Evolutionary conservation across 345 rosid species (phyloP).

Genomic region (Microthlaspi erraticum): DNA sequence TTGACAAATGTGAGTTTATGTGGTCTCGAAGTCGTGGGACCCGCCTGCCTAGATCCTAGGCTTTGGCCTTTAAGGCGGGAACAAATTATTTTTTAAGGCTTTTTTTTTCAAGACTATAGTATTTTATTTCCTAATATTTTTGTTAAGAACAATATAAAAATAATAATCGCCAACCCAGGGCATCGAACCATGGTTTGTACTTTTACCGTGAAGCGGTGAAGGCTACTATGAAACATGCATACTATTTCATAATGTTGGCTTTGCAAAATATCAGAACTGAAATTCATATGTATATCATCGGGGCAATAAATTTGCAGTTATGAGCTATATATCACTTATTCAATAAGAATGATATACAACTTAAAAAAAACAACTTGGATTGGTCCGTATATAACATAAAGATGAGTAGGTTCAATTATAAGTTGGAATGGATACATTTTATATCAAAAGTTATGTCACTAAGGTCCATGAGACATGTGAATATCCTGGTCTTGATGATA

Average conservation of each 20-base stretch:
- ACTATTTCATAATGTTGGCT: neutral
- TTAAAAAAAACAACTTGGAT: neutral
- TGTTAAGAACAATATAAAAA: too few relatives aligned
- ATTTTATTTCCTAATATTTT: too few relatives aligned
- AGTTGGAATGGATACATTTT: too few relatives aligned
- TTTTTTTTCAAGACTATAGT: too few relatives aligned
- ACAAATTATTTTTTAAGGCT: neutral
- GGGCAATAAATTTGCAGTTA: too few relatives aligned
- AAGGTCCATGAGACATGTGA: neutral
- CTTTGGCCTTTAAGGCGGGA: slow-evolving; percentile 40
- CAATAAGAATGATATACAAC: neutral
- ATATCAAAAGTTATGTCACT: neutral
- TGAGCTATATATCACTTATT: neutral
- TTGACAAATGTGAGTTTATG: slow-evolving; percentile 36
- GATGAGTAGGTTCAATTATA: too few relatives aligned
- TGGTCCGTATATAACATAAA: too few relatives aligned
- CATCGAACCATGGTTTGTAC: slow-evolving; percentile 45
- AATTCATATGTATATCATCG: too few relatives aligned
- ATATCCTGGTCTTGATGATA: neutral
- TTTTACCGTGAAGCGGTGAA: too few relatives aligned
- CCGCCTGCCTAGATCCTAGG: slow-evolving; percentile 21
- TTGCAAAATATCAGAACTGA: too few relatives aligned
- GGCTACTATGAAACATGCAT: slow-evolving; percentile 58
- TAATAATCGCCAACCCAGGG: neutral
- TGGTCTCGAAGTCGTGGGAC: slow-evolving; percentile 20